These are phyloP conservation scores for Chrysosporium keratinophilum DNA, from an alignment of 2,329 filamentous ascomycete genomes.

Conservation along the genomic window DNA sequence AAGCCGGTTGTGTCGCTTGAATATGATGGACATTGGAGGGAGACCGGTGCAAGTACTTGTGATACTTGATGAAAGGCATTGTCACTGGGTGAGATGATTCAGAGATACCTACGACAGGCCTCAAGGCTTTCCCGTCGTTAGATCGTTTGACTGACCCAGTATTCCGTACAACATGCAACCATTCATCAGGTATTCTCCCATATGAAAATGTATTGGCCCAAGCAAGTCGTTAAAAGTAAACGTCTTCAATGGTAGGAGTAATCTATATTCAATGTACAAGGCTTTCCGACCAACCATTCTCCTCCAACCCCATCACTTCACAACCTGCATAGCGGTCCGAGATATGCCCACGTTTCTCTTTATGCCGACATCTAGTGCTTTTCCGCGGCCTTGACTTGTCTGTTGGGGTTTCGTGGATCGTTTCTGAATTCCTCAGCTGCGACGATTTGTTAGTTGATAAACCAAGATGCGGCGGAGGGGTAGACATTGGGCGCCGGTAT, in stretches of 20 bases:
- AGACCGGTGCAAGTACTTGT: no score
- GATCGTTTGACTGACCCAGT: no score
- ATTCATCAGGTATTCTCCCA: no score
- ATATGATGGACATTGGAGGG: no score
- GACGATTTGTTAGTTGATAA: conserved; percentile 51
- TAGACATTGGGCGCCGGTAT: not conserved
- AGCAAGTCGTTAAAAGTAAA: not conserved
- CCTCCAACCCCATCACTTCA: not conserved
- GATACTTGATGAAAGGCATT: no score
- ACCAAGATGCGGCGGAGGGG: not conserved
- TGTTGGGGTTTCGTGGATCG: conserved; percentile 69
- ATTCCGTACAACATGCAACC: no score
- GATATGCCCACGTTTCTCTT: not conserved
- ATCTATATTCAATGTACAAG: conserved; percentile 20
- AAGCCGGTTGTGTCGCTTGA: no score
- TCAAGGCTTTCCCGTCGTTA: no score
- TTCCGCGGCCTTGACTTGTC: conserved; percentile 24
- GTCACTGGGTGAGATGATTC: no score
- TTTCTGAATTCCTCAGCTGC: conserved; percentile 94
- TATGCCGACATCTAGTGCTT: conserved; percentile 25
- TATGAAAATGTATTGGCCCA: not conserved
- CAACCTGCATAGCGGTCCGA: not conserved
- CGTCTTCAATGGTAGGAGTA: conserved; percentile 4
- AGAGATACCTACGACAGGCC: no score
- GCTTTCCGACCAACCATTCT: not conserved